A percentile compares a stretch with the other conserved stretches of the same genome.
phyloP scores from a whole-genome alignment of 2,329 filamentous ascomycete species.

The Ophiostoma populinum region DNA sequence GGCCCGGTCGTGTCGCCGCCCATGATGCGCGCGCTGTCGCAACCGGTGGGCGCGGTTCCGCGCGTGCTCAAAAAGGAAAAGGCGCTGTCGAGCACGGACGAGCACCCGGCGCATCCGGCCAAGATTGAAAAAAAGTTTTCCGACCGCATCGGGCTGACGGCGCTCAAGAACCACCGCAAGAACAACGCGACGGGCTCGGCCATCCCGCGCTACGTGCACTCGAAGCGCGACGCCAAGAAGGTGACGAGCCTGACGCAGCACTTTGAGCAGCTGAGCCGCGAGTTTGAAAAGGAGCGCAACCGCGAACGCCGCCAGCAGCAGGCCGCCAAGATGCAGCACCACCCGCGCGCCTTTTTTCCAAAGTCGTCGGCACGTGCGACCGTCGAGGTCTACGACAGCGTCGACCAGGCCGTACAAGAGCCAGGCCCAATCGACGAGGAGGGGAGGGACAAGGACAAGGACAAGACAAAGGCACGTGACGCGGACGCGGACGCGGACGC shows the following conservation, averaged over 20 bases:
- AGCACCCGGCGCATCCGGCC: conserved; percentile 4
- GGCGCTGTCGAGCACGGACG: too few species aligned
- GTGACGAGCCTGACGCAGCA: conserved; percentile 89
- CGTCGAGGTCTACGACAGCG: conserved; percentile 88
- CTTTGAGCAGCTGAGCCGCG: conserved; percentile 89
- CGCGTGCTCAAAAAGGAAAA: conserved; percentile 26
- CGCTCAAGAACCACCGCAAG: conserved; percentile 43
- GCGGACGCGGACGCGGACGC: too few species aligned
- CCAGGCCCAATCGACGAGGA: conserved; percentile 51
- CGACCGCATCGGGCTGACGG: conserved; percentile 50
- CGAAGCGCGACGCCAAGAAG: conserved; percentile 51
- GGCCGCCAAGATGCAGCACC: conserved; percentile 52
- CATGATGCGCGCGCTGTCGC: conserved; percentile 34
- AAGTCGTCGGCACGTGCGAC: conserved; percentile 87
- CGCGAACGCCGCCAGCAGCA: conserved; percentile 70
- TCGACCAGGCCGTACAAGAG: conserved; percentile 82
- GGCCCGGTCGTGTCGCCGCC: conserved; percentile 32
- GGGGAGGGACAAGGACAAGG: conserved; percentile 12
- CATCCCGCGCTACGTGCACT: conserved; percentile 70
- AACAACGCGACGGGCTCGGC: conserved; percentile 33
- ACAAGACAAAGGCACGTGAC: too few species aligned
- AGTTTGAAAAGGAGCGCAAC: conserved; percentile 88
- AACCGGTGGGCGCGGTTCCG: conserved; percentile 29
- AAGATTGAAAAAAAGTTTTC: conserved; percentile 54
- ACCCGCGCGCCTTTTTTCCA: conserved; percentile 64